Conservation (phyloP, 202 grass and related monocot species). For the Setaria italica region DNA sequence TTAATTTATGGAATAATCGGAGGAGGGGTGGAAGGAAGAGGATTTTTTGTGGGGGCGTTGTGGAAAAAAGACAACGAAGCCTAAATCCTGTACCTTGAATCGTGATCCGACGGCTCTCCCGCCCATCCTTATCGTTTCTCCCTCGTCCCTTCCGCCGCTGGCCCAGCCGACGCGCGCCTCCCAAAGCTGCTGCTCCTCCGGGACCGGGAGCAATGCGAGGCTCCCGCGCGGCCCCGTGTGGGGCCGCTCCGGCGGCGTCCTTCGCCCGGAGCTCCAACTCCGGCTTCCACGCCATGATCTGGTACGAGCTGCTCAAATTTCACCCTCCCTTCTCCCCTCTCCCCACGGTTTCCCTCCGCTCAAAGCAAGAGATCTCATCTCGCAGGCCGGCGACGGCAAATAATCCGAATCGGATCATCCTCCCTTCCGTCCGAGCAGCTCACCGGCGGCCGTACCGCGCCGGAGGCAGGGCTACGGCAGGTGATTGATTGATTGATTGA, state of each 20-base stretch:
- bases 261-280: background rate
- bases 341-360: background rate
- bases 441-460: background rate
- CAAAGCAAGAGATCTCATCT: constrained; percentile 20
- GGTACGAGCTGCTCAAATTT: background rate
- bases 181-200: background rate
- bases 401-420: too few relatives aligned
- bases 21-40: too few relatives aligned
- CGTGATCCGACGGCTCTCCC: background rate
- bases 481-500: background rate
- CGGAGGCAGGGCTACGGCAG: background rate
- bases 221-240: background rate
- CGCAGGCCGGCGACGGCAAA: background rate
- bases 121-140: background rate
- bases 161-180: background rate
- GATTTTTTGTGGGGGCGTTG: too few relatives aligned
- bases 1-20: too few relatives aligned
- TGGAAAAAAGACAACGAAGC: background rate
- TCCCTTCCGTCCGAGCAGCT: background rate
- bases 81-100: background rate
- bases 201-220: constrained; percentile 5
- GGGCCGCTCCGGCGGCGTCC: background rate
- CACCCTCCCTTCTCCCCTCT: background rate
- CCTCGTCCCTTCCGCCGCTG: background rate
- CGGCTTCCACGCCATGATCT: constrained; percentile 16